Base-by-base conservation (phyloP, 805 yeast genomes). In the Candida easanensis region DNA sequence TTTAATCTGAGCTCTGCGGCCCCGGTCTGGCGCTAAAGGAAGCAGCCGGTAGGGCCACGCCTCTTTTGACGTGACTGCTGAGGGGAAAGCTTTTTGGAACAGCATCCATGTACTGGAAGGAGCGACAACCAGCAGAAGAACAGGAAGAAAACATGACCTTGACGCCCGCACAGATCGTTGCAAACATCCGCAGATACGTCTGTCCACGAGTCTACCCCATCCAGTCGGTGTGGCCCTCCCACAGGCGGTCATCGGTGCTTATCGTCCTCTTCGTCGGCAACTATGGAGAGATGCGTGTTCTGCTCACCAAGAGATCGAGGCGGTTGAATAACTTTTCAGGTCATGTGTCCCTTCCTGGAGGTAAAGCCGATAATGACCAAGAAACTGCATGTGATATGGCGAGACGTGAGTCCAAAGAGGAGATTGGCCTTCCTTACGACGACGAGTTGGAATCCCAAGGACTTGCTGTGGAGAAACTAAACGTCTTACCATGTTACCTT, bases 321-420 rank as follows among this genome's bases (percentile, higher is more conserved):
- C 69, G 73, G 28, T 69, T 91, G 53, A 70, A 80, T 38, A 77
- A 77, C 41, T 90, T 89, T 65, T 84, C 93, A 0, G 97, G 97
- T 5, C 96, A 90, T 61, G 85, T 86, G 5, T 88, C 97, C 2
- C 69, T 90, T 8, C 98, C 98, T 4, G 98, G 98, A 3, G 98
- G 97, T 8, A 87, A 84, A 57, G 89, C 95, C 4, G 97, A 90
- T 61, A 58, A 52, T 33, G 79, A 74, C 0, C 68, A 75, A 16
- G 88, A 88, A 53, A 63, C 74, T 13, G 87, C 85, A 44, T 82
- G 84, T 73, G 74, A 76, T 34, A 82, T 84, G 31, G 84, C 96
- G 0, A 69, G 95, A 45, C 69, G 98, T 25, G 98, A 90, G 62
- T 80, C 89, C 48, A 76, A 73, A 43, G 98, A 90, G 59, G 98